Evolutionary conservation across 371 early-diverging fungal genomes (phyloP), one percentile per base, ranked within the genome.

Genomic region (Phascolomyces articulosus): DNA sequence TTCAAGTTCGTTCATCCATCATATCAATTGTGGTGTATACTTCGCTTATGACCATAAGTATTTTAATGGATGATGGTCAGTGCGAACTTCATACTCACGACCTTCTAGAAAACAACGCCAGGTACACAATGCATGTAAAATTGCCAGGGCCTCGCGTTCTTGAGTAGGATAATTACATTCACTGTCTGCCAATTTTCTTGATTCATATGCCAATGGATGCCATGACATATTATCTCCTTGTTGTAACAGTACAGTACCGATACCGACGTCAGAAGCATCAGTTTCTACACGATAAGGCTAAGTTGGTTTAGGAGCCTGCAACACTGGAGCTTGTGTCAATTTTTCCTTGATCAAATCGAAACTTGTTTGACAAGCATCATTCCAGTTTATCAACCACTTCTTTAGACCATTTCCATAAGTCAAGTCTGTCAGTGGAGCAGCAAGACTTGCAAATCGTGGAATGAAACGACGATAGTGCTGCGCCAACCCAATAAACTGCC

Each of bases 141-240:
- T 75, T 23, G 70, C 79, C 0, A 74, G 55, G 1, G 79, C 49
- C 62, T 77, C 79, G 2, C 81, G 83, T 48, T 78, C 73, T 60
- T 78, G 75, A 0, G 74, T 71, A 6, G 74, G 73, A 65, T 69
- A 66, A 15, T 68, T 65, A 1, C 31, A 8, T 55, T 55, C 56
- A 2, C 13, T 29, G 2, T 28, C 9, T 31, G 63, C 44, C 7
- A 83, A 47, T 41, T 58, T 58, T 34, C 57, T 48, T 6, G 74
- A 79, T 16, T 58, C 58, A 26, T 21, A 58, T 3, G 41, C 58
- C 4, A 85, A 72, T 13, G 70, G 49, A 0, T 62, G 62, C 51
- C 44, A 13, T 24, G 21, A 3, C n/a, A n/a, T 44, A 47, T 62
- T 48, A n/a, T 63, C 55, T 13, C 47, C 47, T 24, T 38, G 1